Base-by-base conservation (phyloP, 495 filamentous ascomycete species). In the Penicillium maclennaniae region DNA sequence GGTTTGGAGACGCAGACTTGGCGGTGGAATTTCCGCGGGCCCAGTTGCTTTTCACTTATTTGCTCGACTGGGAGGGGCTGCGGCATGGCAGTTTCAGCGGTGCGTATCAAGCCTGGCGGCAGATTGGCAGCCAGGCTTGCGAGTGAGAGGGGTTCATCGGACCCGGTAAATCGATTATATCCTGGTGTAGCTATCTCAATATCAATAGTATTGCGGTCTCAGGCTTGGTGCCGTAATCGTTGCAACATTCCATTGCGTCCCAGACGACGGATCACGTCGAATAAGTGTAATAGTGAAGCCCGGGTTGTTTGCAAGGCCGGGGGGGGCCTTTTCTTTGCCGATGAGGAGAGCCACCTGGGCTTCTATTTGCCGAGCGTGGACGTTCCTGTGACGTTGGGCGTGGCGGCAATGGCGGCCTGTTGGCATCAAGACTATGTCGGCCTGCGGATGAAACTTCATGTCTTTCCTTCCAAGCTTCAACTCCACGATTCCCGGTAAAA, bases 211-310 rank as follows among this genome's bases (percentile, higher is more conserved):
- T 65, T 68, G 25, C 50, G 62, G 42, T 76, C 67, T n/a, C 47
- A 63, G 51, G 16, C 55, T 59, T 5, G 67, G 56, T 5, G 75
- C 80, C 19, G 77, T 76, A 38, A 96, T 83, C 39, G 73, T 87
- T 6, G 87, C 91, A 25, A 97, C 84, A 58, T 97, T 96, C 89
- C 89, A 96, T 66, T 98, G 93, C 37, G 76, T 79, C 10, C 85
- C 84, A 23, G 86, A 85, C 1, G 81, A 74, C 3, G 90, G 87
- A 69, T 97, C 90, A 31, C 93, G 87, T 14, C 93, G 87, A 47
- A 98, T 96, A 12, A 98, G 71, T 0, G 88, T 95, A 27, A 97
- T 79, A n/a, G 84, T 83, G 77, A 84, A 71, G 7, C 69, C 66
- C 12, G 62, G 23, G 50, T 60, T 49, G 43, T 28, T 60, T 25